Percentiles rank a stretch among this genome's conserved stretches.
Conservation (phyloP, 2,329 filamentous ascomycete genomes). For the Rugonectria rugulosa region DNA sequence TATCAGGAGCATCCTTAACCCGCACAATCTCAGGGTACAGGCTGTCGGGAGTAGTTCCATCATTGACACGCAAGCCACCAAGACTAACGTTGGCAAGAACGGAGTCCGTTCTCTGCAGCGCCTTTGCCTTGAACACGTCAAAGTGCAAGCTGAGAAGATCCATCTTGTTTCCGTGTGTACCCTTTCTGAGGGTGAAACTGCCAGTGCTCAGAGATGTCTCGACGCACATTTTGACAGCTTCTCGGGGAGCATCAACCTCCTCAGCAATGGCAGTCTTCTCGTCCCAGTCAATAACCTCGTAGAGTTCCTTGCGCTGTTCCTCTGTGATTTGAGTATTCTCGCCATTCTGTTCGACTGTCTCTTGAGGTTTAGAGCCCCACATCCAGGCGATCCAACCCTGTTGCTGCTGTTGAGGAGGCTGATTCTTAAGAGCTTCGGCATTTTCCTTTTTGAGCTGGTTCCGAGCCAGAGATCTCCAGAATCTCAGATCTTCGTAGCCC, state of each 20-base stretch:
- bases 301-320: constrained; percentile 94
- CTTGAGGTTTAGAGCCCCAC: constrained; percentile 80
- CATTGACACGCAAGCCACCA: constrained; percentile 91
- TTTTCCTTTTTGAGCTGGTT: constrained; percentile 97
- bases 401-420: constrained; percentile 63
- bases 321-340: constrained; percentile 92
- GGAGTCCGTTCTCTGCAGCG: constrained; percentile 89
- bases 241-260: constrained; percentile 86
- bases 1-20: constrained; percentile 83
- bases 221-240: constrained; percentile 91
- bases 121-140: constrained; percentile 91
- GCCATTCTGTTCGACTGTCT: constrained; percentile 63
- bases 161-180: constrained; percentile 63
- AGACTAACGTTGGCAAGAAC: constrained; percentile 88
- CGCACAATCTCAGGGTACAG: constrained; percentile 94
- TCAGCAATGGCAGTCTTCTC: constrained; percentile 92
- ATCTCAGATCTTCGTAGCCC: constrained; percentile 92
- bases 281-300: constrained; percentile 97
- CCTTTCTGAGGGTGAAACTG: constrained; percentile 91
- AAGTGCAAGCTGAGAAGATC: constrained; percentile 93
- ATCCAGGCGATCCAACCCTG: constrained; percentile 93
- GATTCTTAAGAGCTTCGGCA: constrained; percentile 80
- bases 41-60: constrained; percentile 91
- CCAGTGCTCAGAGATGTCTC: constrained; percentile 94
- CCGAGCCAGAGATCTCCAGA: constrained; percentile 93